phyloP scores from a whole-genome alignment of 2,329 filamentous ascomycete genomes.

The Alternaria rosae region DNA sequence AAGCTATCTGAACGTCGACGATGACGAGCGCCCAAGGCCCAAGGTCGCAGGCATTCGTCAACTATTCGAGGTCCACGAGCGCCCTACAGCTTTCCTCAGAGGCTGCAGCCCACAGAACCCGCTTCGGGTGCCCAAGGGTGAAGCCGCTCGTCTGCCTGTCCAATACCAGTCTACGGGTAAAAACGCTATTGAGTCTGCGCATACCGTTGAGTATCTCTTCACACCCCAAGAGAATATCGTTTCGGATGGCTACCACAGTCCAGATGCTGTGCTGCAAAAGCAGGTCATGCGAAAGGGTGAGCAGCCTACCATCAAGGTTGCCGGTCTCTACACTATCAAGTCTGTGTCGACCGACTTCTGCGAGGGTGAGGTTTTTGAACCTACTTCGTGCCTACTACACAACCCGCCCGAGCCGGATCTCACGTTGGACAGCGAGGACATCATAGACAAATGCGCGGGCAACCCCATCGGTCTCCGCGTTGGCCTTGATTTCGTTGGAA shows the following conservation, averaged over 20 bases:
- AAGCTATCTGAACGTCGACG: slow-evolving; percentile 71
- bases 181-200: slow-evolving; percentile 66
- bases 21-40: slow-evolving; percentile 68
- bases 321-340: slow-evolving; percentile 86
- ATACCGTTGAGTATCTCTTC: slow-evolving; percentile 82
- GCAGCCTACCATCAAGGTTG: slow-evolving; percentile 72
- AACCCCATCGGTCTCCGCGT: slow-evolving; percentile 91
- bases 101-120: slow-evolving; percentile 83
- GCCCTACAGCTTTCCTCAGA: slow-evolving; percentile 74
- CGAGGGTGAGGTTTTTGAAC: slow-evolving; percentile 87
- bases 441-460: slow-evolving; percentile 93
- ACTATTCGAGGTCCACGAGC: slow-evolving; percentile 83
- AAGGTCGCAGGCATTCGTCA: slow-evolving; percentile 73
- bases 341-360: slow-evolving; percentile 83
- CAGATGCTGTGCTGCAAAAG: slow-evolving; percentile 64
- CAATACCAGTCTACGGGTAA: slow-evolving; percentile 70
- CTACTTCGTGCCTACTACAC: slow-evolving; percentile 88
- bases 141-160: slow-evolving; percentile 72
- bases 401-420: slow-evolving; percentile 90
- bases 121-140: slow-evolving; percentile 81
- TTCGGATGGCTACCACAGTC: slow-evolving; percentile 71
- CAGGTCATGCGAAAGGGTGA: slow-evolving; percentile 70
- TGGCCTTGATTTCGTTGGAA: slow-evolving; percentile 87
- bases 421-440: slow-evolving; percentile 75
- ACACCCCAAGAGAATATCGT: slow-evolving; percentile 75